Evolutionary conservation across 495 filamentous ascomycete genomes (phyloP), one percentile per base, ranked within the genome.

Genomic region (Acidiella bohemica): DNA sequence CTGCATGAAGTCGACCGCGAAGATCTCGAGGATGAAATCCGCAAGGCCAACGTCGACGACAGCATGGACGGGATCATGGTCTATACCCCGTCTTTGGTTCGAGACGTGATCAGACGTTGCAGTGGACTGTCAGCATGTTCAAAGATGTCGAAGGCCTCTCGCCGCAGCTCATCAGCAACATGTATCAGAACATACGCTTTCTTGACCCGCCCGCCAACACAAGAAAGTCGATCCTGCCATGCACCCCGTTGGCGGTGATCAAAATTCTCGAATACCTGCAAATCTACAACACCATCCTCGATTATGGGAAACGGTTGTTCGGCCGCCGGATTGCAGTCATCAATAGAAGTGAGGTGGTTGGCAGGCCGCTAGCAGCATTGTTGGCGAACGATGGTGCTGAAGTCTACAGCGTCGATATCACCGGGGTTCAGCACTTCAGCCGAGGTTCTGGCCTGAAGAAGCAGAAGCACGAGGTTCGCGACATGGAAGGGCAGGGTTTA

Each of bases 121-220:
- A 96, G 64, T 84, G 95, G 63, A 80, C 92, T n/a, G 84, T 93
- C 17, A 71, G 81, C 39, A 71, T 92, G 32, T 59, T 66, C 57
- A 97, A 97, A 62, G 90, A 97, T 50, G 90, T 97, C 41, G 90
- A 97, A 54, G 90, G 90, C 17, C 78, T 97, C 38, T 86, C 78
- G 50, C 88, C 95, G 58, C 77, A 72, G 42, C 90, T 95, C 63
- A 78, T 95, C 54, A 90, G 87, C 73, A 97, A 97, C 70, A 93
- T 97, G 84, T 97, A 95, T 67, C 81, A 95, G 67, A 97, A 97
- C 63, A 73, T 90, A 53, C 83, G 90, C 35, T 95, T 84, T 66
- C 69, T 97, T 24, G 90, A 97, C 65, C 43, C 48, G 11, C 74
- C 76, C 14, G 54, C 64, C 21, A 81, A 86, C 58, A 65, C 62